phyloP scores from a whole-genome alignment of 78 protist genomes.

The Pigoraptor vietnamica region DNA sequence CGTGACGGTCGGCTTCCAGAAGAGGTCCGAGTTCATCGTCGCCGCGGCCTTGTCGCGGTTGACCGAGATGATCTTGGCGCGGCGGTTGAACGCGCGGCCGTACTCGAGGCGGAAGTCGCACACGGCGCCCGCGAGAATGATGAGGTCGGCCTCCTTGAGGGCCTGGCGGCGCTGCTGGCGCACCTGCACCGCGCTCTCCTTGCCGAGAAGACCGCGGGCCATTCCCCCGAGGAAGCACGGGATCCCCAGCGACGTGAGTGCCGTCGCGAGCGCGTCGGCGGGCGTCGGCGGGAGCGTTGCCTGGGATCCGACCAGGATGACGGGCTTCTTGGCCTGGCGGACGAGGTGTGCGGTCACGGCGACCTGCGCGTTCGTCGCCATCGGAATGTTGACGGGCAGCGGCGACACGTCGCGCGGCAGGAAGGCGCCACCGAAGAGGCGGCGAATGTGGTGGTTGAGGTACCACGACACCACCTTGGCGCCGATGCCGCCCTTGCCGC shows the following conservation, averaged over 20 bases:
- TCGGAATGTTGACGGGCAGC: constrained; percentile 4
- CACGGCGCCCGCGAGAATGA: constrained; percentile 53
- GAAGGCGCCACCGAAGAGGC: constrained; percentile 4
- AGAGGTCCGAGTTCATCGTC: constrained; percentile 1
- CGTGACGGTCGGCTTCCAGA: constrained; percentile 38
- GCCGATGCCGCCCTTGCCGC: neutral
- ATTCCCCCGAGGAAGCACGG: constrained; percentile 54
- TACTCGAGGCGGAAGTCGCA: constrained; percentile 71
- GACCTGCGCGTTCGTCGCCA: neutral
- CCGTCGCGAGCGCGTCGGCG: neutral
- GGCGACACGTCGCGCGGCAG: neutral
- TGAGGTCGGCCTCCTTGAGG: constrained; percentile 55
- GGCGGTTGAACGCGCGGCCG: constrained; percentile 51
- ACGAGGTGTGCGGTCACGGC: neutral
- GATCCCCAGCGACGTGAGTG: constrained; percentile 9
- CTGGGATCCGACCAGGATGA: constrained; percentile 48
- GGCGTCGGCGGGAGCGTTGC: neutral
- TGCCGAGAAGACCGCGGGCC: constrained; percentile 67
- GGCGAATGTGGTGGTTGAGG: constrained; percentile 6
- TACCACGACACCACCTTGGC: neutral
- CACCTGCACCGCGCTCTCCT: constrained; percentile 14
- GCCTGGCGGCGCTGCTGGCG: constrained; percentile 62
- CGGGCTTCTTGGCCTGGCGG: constrained; percentile 25
- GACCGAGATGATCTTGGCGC: constrained; percentile 37
- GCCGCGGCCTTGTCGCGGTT: constrained; percentile 19